Conservation (phyloP, 2,329 filamentous ascomycete genomes). For the Decorospora gaudefroyi region DNA sequence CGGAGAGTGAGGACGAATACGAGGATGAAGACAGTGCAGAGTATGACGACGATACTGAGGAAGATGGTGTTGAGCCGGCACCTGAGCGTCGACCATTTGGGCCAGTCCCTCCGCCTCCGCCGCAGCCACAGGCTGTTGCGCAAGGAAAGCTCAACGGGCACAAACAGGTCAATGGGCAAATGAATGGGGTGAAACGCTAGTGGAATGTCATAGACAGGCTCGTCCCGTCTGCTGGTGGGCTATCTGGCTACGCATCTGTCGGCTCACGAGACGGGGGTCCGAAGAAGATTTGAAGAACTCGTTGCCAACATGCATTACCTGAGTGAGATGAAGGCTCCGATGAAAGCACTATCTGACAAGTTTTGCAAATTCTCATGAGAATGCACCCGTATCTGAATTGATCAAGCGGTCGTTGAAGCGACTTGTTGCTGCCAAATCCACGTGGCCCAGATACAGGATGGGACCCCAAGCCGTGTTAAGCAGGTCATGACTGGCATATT, state of each 20-base stretch:
- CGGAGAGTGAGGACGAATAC: conserved; percentile 50
- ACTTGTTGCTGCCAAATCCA: no score
- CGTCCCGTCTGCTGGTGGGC: conserved; percentile 6
- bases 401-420: no score
- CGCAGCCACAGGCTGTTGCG: conserved; percentile 37
- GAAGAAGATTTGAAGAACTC: no score
- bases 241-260: background rate
- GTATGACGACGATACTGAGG: conserved; percentile 61
- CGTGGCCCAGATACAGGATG: no score
- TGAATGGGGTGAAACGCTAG: conserved; percentile 48
- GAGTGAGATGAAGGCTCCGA: no score
- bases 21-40: conserved; percentile 55
- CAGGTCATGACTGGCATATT: no score
- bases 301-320: no score
- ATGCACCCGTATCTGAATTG: no score
- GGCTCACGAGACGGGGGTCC: no score
- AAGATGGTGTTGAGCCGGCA: conserved; percentile 53
- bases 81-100: conserved; percentile 44
- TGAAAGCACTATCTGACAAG: no score
- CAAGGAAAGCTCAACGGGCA: conserved; percentile 46
- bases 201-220: conserved; percentile 21
- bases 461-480: no score
- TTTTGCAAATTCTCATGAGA: no score
- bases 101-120: conserved; percentile 46
- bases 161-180: conserved; percentile 46